Conservation (phyloP, 2,329 filamentous ascomycete genomes). For the Leptographium lundbergii region DNA sequence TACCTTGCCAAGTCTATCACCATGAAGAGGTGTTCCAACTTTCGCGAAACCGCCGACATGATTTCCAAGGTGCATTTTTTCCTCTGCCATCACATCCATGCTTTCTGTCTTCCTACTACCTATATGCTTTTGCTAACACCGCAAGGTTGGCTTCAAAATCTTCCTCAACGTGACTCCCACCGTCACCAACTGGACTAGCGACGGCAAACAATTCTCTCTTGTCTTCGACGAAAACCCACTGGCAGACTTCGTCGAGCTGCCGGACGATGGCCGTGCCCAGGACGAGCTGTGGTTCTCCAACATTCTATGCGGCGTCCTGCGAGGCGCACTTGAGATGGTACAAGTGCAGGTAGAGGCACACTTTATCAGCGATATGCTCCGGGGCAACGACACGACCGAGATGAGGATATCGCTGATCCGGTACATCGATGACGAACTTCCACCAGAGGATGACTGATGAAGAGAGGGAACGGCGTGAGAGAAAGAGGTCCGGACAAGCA, state of each 20-base stretch:
- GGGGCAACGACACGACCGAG: slow-evolving; percentile 92
- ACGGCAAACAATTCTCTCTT: slow-evolving; percentile 92
- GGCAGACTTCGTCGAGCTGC: slow-evolving; percentile 93
- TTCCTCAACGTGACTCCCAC: slow-evolving; percentile 94
- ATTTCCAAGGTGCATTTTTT: slow-evolving; percentile 58
- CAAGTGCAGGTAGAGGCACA: slow-evolving; percentile 98
- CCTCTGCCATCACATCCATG: slow-evolving; percentile 2
- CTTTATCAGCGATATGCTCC: slow-evolving; percentile 85
- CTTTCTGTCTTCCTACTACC: background rate
- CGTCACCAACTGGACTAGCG: slow-evolving; percentile 89
- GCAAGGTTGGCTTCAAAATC: slow-evolving; percentile 95
- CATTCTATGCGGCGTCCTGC: slow-evolving; percentile 83
- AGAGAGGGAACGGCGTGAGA: background rate
- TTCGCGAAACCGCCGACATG: slow-evolving; percentile 92
- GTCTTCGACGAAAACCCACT: slow-evolving; percentile 95
- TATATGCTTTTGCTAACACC: background rate
- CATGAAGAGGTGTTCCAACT: slow-evolving; percentile 79
- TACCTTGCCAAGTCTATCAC: slow-evolving; percentile 93
- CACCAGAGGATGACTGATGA: slow-evolving; percentile 79
- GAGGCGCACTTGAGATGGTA: slow-evolving; percentile 93
- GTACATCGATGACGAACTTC: slow-evolving; percentile 96
- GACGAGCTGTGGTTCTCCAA: slow-evolving; percentile 98
- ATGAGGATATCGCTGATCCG: slow-evolving; percentile 87
- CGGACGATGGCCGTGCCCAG: slow-evolving; percentile 88
- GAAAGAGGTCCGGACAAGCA: background rate